A percentile compares a stretch with the other conserved stretches of the same genome.
These are phyloP conservation scores for Buxus sempervirens DNA, from an alignment of 164 flowering plant species.

Conservation along the genomic window DNA sequence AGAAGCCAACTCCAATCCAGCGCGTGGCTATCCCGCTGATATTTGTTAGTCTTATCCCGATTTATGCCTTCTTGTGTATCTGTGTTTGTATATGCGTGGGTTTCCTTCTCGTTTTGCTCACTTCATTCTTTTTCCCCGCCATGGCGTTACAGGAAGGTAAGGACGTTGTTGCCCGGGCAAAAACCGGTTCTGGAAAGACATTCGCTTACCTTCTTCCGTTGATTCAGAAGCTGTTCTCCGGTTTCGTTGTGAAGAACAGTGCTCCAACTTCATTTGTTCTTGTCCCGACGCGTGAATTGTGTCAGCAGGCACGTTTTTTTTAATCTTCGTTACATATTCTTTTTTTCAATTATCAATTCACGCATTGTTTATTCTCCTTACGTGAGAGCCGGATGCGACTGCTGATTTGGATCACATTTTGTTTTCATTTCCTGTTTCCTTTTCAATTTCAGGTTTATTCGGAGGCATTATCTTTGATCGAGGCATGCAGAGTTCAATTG, in stretches of 20 bases:
- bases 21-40: slow-evolving; percentile 68
- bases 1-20: slow-evolving; percentile 83
- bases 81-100: not conserved
- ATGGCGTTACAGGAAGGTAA: slow-evolving; percentile 64
- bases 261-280: slow-evolving; percentile 71
- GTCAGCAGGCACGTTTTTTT: slow-evolving; percentile 75
- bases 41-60: slow-evolving; percentile 39
- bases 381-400: not conserved
- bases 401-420: slow-evolving; percentile 3
- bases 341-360: too few species aligned
- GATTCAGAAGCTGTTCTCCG: slow-evolving; percentile 77
- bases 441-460: slow-evolving; percentile 51
- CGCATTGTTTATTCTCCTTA: not conserved
- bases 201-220: slow-evolving; percentile 88
- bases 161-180: slow-evolving; percentile 89
- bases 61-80: not conserved
- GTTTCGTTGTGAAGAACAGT: slow-evolving; percentile 32
- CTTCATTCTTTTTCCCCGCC: not conserved
- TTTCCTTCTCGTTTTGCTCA: not conserved
- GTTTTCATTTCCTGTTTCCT: not conserved
- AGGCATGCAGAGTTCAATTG: slow-evolving; percentile 73
- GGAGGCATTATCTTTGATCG: slow-evolving; percentile 59
- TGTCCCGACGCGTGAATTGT: slow-evolving; percentile 85
- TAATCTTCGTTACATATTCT: too few species aligned
- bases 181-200: slow-evolving; percentile 97